These are phyloP conservation scores for Citrus medica DNA, from an alignment of 345 rosid genomes.

Conservation along the genomic window DNA sequence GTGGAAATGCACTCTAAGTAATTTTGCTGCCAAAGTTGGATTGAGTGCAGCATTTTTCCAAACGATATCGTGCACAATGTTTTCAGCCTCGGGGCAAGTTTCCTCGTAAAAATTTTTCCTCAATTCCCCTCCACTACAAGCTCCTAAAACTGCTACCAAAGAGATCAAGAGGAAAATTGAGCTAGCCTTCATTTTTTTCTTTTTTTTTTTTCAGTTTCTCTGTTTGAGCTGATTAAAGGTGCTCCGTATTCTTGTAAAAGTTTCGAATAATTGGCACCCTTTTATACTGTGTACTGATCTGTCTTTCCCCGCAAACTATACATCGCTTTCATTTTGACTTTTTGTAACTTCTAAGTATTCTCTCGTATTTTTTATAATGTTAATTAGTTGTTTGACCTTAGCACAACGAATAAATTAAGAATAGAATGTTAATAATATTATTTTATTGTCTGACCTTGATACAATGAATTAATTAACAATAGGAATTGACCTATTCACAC, in stretches of 20 bases:
- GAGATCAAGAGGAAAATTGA: not conserved
- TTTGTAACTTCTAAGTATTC: not conserved
- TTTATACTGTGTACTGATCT: not conserved
- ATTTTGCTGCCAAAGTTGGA: slow-evolving; percentile 33
- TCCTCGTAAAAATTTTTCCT: slow-evolving; percentile 33
- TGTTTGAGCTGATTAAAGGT: not conserved
- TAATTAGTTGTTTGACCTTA: not conserved
- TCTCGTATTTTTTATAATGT: not conserved
- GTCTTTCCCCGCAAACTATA: not conserved
- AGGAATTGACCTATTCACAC: not conserved
- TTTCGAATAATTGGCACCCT: not conserved
- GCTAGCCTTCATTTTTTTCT: not conserved
- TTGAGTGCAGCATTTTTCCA: slow-evolving; percentile 31
- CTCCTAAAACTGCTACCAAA: slow-evolving; percentile 2
- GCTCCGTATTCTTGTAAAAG: not conserved
- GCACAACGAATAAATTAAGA: not conserved
- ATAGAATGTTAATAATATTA: not conserved
- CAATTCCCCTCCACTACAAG: slow-evolving; percentile 19
- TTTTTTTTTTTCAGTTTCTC: not conserved
- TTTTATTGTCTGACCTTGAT: not conserved
- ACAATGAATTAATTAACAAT: not conserved
- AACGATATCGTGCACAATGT: slow-evolving; percentile 20
- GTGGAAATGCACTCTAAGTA: slow-evolving; percentile 50
- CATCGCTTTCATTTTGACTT: not conserved
- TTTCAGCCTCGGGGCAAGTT: slow-evolving; percentile 37